These are phyloP conservation scores for Volvariella volvacea DNA, from an alignment of 1,284 basidiomycete species.

Conservation along the genomic window DNA sequence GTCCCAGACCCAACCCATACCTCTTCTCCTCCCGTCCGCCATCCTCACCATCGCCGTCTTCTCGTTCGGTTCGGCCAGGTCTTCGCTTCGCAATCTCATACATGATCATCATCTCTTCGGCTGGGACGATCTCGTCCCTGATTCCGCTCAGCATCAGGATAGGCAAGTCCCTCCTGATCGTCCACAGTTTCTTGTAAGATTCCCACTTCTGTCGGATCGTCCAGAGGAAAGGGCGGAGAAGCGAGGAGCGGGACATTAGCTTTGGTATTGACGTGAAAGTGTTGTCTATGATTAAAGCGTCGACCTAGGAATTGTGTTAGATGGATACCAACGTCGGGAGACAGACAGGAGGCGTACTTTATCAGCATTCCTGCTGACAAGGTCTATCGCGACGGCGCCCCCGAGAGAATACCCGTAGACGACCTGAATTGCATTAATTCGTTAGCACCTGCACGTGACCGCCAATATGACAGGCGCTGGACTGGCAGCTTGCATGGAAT, in stretches of 20 bases:
- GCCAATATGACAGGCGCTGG: background rate
- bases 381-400: slow-evolving; percentile 36
- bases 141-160: slow-evolving; percentile 27
- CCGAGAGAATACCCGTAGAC: slow-evolving; percentile 34
- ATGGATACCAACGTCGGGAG: background rate
- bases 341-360: slow-evolving; percentile 14
- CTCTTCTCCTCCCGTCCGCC: too few relatives aligned
- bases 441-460: background rate
- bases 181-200: slow-evolving; percentile 19
- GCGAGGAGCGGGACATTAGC: slow-evolving; percentile 21
- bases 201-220: slow-evolving; percentile 24
- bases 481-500: too few relatives aligned
- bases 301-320: slow-evolving; percentile 13
- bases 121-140: slow-evolving; percentile 24
- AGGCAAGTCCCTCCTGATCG: slow-evolving; percentile 18
- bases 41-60: too few relatives aligned
- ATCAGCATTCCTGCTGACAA: slow-evolving; percentile 28
- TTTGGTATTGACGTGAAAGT: slow-evolving; percentile 30
- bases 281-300: slow-evolving; percentile 31
- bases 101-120: slow-evolving; percentile 23
- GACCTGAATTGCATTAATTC: slow-evolving; percentile 18
- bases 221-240: slow-evolving; percentile 18
- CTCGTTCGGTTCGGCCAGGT: too few relatives aligned
- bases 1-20: too few relatives aligned
- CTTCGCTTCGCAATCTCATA: slow-evolving; percentile 18